Conservation (phyloP, 805 yeast species). For the Ogataea trehaloabstinens region DNA sequence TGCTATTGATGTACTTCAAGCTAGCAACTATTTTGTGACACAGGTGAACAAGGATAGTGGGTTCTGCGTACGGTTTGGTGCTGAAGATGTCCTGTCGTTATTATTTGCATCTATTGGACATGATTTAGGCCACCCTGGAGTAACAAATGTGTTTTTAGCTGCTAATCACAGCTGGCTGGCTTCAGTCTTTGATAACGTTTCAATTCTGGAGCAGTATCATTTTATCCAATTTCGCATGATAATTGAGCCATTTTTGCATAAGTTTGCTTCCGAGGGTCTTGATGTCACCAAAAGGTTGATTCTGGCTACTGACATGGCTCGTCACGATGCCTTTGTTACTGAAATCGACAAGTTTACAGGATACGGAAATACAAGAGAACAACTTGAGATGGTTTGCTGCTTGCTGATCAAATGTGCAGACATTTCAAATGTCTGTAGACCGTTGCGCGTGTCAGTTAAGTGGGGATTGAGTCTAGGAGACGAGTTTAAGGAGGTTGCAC, state of each 20-base stretch:
- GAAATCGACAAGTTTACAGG: constrained; percentile 41
- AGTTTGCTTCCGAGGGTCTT: constrained; percentile 2
- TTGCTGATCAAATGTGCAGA: constrained; percentile 91
- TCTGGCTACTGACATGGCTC: constrained; percentile 92
- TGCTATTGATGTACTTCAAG: constrained; percentile 94
- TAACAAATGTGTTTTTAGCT: constrained; percentile 73
- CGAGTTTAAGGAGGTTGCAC: constrained; percentile 70
- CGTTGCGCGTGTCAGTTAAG: constrained; percentile 67
- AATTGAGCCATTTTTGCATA: constrained; percentile 14
- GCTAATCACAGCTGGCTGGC: constrained; percentile 63
- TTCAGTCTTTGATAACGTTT: constrained; percentile 54
- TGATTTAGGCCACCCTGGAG: constrained; percentile 95
- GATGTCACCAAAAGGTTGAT: constrained; percentile 32
- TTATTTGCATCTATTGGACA: constrained; percentile 88
- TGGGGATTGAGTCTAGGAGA: constrained; percentile 83
- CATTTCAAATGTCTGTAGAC: constrained; percentile 88
- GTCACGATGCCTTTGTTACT: constrained; percentile 69
- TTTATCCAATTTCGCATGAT: constrained; percentile 57
- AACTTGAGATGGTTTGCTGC: constrained; percentile 49
- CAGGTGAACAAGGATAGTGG: constrained; percentile 9
- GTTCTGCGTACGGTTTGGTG: constrained; percentile 11
- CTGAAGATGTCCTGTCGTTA: constrained; percentile 51
- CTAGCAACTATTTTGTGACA: constrained; percentile 63
- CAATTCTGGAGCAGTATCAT: constrained; percentile 84
- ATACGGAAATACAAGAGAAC: constrained; percentile 23